These are phyloP conservation scores for Didymella keratinophila DNA, from an alignment of 2,329 filamentous ascomycete species.

Conservation along the genomic window DNA sequence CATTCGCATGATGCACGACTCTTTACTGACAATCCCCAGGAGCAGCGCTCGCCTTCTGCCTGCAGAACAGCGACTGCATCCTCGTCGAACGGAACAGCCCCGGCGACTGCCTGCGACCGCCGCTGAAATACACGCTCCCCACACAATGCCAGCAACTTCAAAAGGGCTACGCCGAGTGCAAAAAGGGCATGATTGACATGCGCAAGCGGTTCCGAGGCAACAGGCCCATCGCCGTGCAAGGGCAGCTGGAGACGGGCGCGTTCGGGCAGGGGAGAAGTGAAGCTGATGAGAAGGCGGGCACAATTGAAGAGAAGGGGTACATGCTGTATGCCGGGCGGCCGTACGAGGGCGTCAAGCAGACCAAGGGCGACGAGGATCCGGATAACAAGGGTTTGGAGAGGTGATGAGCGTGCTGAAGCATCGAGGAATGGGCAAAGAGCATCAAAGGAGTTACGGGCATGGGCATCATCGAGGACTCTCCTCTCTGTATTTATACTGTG, in stretches of 20 bases:
- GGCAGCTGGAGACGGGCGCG: constrained; percentile 45
- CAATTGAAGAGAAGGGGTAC: constrained; percentile 50
- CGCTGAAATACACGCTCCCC: constrained; percentile 82
- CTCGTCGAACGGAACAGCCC: constrained; percentile 89
- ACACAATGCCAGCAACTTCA: constrained; percentile 90
- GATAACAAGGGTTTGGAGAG: constrained; percentile 32
- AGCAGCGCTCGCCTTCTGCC: constrained; percentile 89
- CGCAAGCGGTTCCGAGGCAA: constrained; percentile 97
- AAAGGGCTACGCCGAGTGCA: constrained; percentile 90
- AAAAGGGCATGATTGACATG: constrained; percentile 97
- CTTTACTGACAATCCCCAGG: too few relatives aligned
- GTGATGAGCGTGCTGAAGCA: constrained; percentile 11
- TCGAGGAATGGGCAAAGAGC: background rate
- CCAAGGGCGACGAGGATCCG: constrained; percentile 40
- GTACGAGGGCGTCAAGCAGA: constrained; percentile 40
- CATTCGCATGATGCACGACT: too few relatives aligned
- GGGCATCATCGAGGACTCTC: constrained; percentile 7
- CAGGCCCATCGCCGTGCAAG: constrained; percentile 69
- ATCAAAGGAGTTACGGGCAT: constrained; percentile 20
- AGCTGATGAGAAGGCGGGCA: constrained; percentile 45
- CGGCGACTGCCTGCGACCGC: constrained; percentile 84
- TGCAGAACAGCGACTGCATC: constrained; percentile 95
- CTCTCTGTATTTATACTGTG: constrained; percentile 26
- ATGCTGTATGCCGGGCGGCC: constrained; percentile 50
- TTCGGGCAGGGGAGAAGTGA: constrained; percentile 40